These are phyloP conservation scores for Chalciporus sp. DNA, from an alignment of 1,284 basidiomycete genomes.

Conservation along the genomic window DNA sequence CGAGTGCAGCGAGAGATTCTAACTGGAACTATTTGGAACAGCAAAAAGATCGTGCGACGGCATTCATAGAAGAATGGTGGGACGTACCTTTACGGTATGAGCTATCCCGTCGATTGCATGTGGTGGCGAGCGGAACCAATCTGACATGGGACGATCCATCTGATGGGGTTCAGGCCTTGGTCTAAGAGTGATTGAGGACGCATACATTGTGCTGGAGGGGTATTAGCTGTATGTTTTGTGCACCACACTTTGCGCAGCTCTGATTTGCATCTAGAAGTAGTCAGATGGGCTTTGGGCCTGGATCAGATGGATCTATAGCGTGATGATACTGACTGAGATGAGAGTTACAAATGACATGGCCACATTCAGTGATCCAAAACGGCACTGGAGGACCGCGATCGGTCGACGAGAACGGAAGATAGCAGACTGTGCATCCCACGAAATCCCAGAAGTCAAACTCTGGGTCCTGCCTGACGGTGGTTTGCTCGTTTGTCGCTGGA, in stretches of 20 bases:
- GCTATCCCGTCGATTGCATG: conserved; percentile 62
- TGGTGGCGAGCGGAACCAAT: conserved; percentile 73
- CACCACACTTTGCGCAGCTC: conserved; percentile 67
- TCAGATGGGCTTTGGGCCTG: not conserved
- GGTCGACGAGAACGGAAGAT: conserved; percentile 56
- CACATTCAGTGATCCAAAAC: conserved; percentile 85
- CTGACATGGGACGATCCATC: conserved; percentile 77
- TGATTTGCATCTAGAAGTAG: conserved; percentile 59
- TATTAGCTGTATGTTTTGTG: conserved; percentile 62
- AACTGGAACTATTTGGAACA: conserved; percentile 64
- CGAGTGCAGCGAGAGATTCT: conserved; percentile 68
- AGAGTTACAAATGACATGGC: conserved; percentile 78
- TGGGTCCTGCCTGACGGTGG: conserved; percentile 19
- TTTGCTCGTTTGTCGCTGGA: conserved; percentile 21
- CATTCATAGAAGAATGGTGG: not conserved
- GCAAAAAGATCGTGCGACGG: conserved; percentile 1
- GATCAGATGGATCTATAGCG: not conserved
- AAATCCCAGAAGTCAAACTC: conserved; percentile 79
- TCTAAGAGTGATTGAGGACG: conserved; percentile 8
- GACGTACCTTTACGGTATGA: conserved; percentile 63
- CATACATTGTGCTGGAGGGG: conserved; percentile 73
- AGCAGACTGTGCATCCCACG: conserved; percentile 67
- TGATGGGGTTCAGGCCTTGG: conserved; percentile 30
- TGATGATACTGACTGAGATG: conserved; percentile 66
- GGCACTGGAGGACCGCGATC: conserved; percentile 56